Evolutionary conservation across 352 stramenopile species (phyloP).

Genomic region (Phytophthora megakarya): DNA sequence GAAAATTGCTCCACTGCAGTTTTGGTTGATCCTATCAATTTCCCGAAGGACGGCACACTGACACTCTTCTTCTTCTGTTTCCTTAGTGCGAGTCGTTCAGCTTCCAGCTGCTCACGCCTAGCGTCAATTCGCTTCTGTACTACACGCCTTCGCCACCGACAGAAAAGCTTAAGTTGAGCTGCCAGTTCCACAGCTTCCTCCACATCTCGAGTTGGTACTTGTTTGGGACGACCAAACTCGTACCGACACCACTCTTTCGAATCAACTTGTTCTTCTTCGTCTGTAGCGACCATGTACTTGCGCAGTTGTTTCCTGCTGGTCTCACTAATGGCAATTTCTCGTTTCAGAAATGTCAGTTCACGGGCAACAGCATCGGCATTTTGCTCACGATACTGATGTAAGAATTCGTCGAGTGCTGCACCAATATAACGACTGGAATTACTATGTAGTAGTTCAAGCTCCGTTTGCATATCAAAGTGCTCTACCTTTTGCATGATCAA

Average conservation of each 20-base stretch:
- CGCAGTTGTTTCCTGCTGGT: slow-evolving; percentile 61
- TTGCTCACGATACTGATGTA: slow-evolving; percentile 47
- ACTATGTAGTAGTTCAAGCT: background rate
- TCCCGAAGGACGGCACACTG: background rate
- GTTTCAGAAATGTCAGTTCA: slow-evolving; percentile 66
- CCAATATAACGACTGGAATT: background rate
- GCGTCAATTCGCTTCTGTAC: slow-evolving; percentile 46
- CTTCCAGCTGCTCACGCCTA: slow-evolving; percentile 39
- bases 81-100: slow-evolving; percentile 35
- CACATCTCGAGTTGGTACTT: slow-evolving; percentile 50
- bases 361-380: slow-evolving; percentile 41
- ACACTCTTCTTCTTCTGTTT: slow-evolving; percentile 32
- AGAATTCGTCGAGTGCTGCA: slow-evolving; percentile 54
- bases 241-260: slow-evolving; percentile 69
- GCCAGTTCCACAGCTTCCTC: slow-evolving; percentile 52
- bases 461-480: background rate
- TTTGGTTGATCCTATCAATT: slow-evolving; percentile 27
- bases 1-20: slow-evolving; percentile 23
- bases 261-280: slow-evolving; percentile 58
- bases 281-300: slow-evolving; percentile 76
- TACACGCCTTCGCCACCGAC: slow-evolving; percentile 48
- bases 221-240: slow-evolving; percentile 48
- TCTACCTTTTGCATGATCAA: slow-evolving; percentile 62
- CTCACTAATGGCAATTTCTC: slow-evolving; percentile 58
- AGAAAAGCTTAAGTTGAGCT: slow-evolving; percentile 66